A percentile compares a stretch with the other conserved stretches of the same genome.
Conservation (phyloP, 495 filamentous ascomycete genomes). For the Penicillium subrubescens region DNA sequence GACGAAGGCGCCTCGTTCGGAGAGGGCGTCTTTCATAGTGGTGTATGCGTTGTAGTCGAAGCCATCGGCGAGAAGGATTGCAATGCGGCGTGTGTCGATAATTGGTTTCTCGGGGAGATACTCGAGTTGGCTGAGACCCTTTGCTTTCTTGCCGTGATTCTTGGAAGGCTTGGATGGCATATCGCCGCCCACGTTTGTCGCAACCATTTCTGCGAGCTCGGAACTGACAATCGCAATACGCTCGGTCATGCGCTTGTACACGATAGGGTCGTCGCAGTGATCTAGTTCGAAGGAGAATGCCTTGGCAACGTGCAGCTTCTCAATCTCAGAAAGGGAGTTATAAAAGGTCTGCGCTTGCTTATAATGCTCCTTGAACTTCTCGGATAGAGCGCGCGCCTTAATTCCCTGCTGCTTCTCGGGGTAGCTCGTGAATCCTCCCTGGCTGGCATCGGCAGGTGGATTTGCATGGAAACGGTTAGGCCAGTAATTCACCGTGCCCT, state of each 20-base stretch:
- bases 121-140: slow-evolving; percentile 68
- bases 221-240: slow-evolving; percentile 75
- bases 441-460: slow-evolving; percentile 58
- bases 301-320: slow-evolving; percentile 69
- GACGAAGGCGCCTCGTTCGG: slow-evolving; percentile 63
- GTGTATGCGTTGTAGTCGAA: slow-evolving; percentile 69
- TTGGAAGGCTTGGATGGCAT: slow-evolving; percentile 51
- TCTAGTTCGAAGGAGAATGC: slow-evolving; percentile 84
- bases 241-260: slow-evolving; percentile 72
- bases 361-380: slow-evolving; percentile 82
- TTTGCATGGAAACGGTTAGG: slow-evolving; percentile 73
- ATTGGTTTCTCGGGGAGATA: slow-evolving; percentile 62
- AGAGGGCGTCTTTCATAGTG: slow-evolving; percentile 62
- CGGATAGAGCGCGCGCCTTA: slow-evolving; percentile 66
- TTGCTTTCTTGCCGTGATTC: slow-evolving; percentile 70
- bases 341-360: slow-evolving; percentile 68
- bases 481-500: slow-evolving; percentile 85
- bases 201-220: slow-evolving; percentile 68
- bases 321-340: slow-evolving; percentile 72
- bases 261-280: slow-evolving; percentile 83
- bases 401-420: slow-evolving; percentile 66
- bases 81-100: slow-evolving; percentile 71
- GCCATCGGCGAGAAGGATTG: slow-evolving; percentile 80
- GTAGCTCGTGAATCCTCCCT: slow-evolving; percentile 72
- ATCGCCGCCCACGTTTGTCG: slow-evolving; percentile 68